These are phyloP conservation scores for Mycena vitilis DNA, from an alignment of 768 basidiomycete species.

Conservation along the genomic window DNA sequence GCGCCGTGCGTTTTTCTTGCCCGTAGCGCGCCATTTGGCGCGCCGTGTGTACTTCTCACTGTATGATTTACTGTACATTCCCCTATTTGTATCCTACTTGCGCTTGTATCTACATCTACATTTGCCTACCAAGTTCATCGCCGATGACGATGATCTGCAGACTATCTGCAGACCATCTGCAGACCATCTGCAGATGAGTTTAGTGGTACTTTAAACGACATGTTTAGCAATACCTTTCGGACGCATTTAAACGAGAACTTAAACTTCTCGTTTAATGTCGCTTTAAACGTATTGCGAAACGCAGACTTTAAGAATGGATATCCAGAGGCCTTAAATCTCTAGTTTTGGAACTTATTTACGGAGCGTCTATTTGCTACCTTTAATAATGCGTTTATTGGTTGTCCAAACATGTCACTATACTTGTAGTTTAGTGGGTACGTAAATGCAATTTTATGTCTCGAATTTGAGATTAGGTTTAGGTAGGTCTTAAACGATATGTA, in stretches of 20 bases:
- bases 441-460: slow-evolving; percentile 7
- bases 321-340: background rate
- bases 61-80: no score
- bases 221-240: slow-evolving; percentile 7
- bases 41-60: no score
- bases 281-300: slow-evolving; percentile 11
- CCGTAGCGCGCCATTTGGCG: no score
- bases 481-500: slow-evolving; percentile 8
- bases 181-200: slow-evolving; percentile 21
- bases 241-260: slow-evolving; percentile 6
- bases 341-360: background rate
- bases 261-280: slow-evolving; percentile 5
- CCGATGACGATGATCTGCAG: slow-evolving; percentile 15
- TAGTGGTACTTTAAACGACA: slow-evolving; percentile 1
- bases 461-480: slow-evolving; percentile 12
- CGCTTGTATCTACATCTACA: no score
- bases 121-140: no score
- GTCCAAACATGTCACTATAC: slow-evolving; percentile 2
- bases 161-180: slow-evolving; percentile 26
- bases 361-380: background rate
- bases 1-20: no score
- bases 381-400: background rate
- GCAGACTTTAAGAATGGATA: slow-evolving; percentile 2
- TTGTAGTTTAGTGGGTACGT: background rate
- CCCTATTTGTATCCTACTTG: no score